These are phyloP conservation scores for Blumeriella jaapii DNA, from an alignment of 2,329 filamentous ascomycete genomes.

Conservation along the genomic window DNA sequence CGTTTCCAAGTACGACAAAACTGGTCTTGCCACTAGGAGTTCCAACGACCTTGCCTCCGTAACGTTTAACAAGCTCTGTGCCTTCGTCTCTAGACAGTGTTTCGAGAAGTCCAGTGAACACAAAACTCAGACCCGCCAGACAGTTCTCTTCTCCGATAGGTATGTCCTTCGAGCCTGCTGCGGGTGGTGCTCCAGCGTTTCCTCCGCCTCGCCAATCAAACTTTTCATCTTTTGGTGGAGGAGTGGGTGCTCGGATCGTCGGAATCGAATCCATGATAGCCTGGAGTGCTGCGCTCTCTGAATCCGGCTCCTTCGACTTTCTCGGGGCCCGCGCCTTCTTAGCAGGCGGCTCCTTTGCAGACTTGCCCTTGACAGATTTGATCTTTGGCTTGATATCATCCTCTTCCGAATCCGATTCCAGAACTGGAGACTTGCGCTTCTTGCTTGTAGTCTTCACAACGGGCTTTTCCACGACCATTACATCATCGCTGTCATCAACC, in stretches of 20 bases:
- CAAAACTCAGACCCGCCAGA: constrained; percentile 78
- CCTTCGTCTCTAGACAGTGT: constrained; percentile 76
- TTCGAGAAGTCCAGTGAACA: constrained; percentile 84
- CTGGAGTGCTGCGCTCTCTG: constrained; percentile 63
- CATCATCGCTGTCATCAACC: constrained; percentile 37
- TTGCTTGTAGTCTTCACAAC: constrained; percentile 26
- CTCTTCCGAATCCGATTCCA: constrained; percentile 39
- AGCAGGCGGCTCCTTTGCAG: constrained; percentile 24
- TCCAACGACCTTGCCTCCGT: constrained; percentile 81
- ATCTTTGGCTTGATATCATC: constrained; percentile 42
- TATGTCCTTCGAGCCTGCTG: constrained; percentile 54
- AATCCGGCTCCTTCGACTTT: constrained; percentile 41
- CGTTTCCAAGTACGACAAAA: constrained; percentile 81
- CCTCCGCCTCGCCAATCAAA: constrained; percentile 66
- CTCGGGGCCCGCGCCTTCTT: constrained; percentile 27
- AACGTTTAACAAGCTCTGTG: constrained; percentile 76
- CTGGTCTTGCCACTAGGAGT: constrained; percentile 87
- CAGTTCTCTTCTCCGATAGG: constrained; percentile 83
- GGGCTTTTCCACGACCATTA: constrained; percentile 22
- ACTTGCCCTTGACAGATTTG: constrained; percentile 33
- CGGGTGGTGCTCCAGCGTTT: constrained; percentile 51
- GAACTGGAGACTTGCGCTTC: constrained; percentile 47
- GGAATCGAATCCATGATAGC: constrained; percentile 83
- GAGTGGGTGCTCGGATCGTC: constrained; percentile 70
- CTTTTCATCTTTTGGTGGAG: constrained; percentile 63